These are phyloP conservation scores for Gloeopeniophorella convolvens DNA, from an alignment of 768 basidiomycete species.

Conservation along the genomic window DNA sequence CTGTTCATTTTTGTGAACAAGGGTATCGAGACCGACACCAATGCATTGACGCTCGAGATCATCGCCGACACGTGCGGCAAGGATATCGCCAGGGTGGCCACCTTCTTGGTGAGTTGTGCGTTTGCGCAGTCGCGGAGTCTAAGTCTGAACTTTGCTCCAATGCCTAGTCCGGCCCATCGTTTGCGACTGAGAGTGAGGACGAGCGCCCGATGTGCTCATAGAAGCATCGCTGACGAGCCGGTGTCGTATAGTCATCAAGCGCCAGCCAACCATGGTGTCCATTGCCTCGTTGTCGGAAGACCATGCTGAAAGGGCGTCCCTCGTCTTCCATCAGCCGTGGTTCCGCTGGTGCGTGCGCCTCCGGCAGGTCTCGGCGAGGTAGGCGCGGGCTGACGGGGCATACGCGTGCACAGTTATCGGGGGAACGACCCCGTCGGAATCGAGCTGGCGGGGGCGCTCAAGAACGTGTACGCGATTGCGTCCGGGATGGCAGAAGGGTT, in stretches of 20 bases:
- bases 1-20: constrained; percentile 88
- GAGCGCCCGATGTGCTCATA: background rate
- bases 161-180: constrained; percentile 79
- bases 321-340: constrained; percentile 84
- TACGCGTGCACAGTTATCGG: constrained; percentile 51
- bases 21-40: constrained; percentile 75
- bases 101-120: constrained; percentile 64
- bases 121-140: constrained; percentile 2
- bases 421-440: constrained; percentile 81
- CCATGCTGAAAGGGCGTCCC: constrained; percentile 66
- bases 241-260: constrained; percentile 53
- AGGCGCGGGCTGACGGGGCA: background rate
- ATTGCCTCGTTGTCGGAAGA: constrained; percentile 75
- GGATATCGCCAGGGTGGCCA: constrained; percentile 63
- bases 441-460: constrained; percentile 79
- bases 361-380: background rate
- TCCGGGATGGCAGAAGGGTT: constrained; percentile 81
- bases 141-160: background rate
- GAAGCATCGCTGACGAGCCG: constrained; percentile 10
- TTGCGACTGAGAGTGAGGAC: constrained; percentile 83
- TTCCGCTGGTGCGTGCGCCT: constrained; percentile 64
- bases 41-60: constrained; percentile 80
- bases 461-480: constrained; percentile 89
- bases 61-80: constrained; percentile 80
- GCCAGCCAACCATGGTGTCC: constrained; percentile 84